Evolutionary conservation across 2,329 filamentous ascomycete genomes (phyloP).

Genomic region (Monosporascus sp.): DNA sequence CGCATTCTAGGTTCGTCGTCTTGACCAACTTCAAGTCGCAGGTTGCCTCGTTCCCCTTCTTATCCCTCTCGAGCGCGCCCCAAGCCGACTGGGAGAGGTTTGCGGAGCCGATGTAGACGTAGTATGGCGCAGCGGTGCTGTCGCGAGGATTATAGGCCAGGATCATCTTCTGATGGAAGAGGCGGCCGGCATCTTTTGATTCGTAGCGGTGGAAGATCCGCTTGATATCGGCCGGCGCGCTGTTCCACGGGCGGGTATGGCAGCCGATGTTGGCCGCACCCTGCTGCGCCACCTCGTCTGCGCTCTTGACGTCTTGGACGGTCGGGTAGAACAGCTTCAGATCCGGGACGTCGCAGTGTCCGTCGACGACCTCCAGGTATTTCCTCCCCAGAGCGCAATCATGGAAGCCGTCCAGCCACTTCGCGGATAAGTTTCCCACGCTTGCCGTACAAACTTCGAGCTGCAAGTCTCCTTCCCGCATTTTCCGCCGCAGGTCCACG

Average conservation of each 20-base stretch:
- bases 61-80: slow-evolving; percentile 17
- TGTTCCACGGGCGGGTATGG: slow-evolving; percentile 15
- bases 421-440: slow-evolving; percentile 14
- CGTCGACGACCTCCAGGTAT: slow-evolving; percentile 3
- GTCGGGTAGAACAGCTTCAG: slow-evolving; percentile 19
- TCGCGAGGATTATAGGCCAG: slow-evolving; percentile 12
- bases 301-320: slow-evolving; percentile 10
- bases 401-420: slow-evolving; percentile 17
- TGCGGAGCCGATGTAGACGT: slow-evolving; percentile 21
- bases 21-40: slow-evolving; percentile 16
- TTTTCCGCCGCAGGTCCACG: slow-evolving; percentile 7
- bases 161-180: slow-evolving; percentile 21
- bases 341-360: slow-evolving; percentile 4
- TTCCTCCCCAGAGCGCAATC: slow-evolving; percentile 15
- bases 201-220: slow-evolving; percentile 17
- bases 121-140: slow-evolving; percentile 8
- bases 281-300: slow-evolving; percentile 7
- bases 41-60: slow-evolving; percentile 13
- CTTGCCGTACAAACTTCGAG: slow-evolving; percentile 18
- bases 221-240: slow-evolving; percentile 11
- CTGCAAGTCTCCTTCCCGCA: slow-evolving; percentile 6
- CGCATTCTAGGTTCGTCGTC: slow-evolving; percentile 19
- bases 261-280: slow-evolving; percentile 19
- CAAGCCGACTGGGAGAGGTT: slow-evolving; percentile 18
- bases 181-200: slow-evolving; percentile 17